Conservation (phyloP, 306 rosid genomes). For the Glycine tomentella region DNA sequence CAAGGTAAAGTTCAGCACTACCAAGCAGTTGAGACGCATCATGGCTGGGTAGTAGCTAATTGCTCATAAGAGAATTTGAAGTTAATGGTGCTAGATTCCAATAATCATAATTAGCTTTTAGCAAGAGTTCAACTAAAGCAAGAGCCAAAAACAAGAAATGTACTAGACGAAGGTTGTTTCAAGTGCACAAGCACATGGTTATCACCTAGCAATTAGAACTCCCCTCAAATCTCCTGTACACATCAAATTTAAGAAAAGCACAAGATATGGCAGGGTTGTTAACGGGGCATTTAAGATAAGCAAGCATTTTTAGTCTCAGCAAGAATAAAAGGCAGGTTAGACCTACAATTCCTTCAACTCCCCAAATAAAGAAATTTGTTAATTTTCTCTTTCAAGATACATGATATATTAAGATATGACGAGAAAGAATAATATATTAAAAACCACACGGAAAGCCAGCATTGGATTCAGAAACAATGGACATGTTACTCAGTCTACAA, state of each 20-base stretch:
- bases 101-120: slow-evolving; percentile 29
- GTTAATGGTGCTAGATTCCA: slow-evolving; percentile 33
- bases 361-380: neutral
- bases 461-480: slow-evolving; percentile 9
- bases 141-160: slow-evolving; percentile 11
- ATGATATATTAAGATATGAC: neutral
- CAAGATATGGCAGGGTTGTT: slow-evolving; percentile 21
- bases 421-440: neutral
- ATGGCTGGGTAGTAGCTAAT: slow-evolving; percentile 42
- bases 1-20: slow-evolving; percentile 38
- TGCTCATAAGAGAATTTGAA: slow-evolving; percentile 19
- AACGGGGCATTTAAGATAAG: slow-evolving; percentile 20
- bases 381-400: slow-evolving; percentile 18
- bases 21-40: slow-evolving; percentile 34
- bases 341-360: neutral
- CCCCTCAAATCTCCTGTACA: neutral
- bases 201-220: neutral
- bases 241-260: slow-evolving; percentile 6
- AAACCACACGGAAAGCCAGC: neutral
- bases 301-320: neutral
- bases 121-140: slow-evolving; percentile 4
- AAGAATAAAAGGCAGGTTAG: slow-evolving; percentile 7
- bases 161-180: slow-evolving; percentile 3
- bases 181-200: slow-evolving; percentile 11
- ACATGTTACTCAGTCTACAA: slow-evolving; percentile 7